Conservation (phyloP, 495 filamentous ascomycete genomes). For the Trichoderma virens region DNA sequence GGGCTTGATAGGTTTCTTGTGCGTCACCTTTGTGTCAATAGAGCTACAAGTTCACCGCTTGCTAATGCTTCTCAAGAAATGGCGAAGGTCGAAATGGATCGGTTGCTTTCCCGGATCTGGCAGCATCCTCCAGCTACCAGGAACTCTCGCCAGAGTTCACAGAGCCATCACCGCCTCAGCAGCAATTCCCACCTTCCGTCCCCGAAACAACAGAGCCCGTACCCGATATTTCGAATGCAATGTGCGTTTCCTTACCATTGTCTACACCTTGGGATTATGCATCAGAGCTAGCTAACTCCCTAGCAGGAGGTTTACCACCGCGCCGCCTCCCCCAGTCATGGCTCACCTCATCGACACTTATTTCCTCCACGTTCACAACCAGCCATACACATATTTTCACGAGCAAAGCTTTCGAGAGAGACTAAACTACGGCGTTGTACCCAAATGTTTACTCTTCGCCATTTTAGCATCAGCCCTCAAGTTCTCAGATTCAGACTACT, state of each 20-base stretch:
- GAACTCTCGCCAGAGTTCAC: not conserved
- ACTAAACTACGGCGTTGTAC: not conserved
- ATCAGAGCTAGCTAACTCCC: not conserved
- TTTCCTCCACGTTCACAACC: constrained; percentile 1
- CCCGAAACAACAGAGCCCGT: not conserved
- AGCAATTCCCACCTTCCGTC: not conserved
- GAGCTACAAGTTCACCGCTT: not conserved
- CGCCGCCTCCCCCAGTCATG: not conserved
- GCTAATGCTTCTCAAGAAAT: not conserved
- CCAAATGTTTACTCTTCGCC: not conserved
- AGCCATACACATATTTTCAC: not conserved
- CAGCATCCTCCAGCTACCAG: not conserved
- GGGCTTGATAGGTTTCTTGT: not conserved
- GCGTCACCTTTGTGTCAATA: not conserved
- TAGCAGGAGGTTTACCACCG: not conserved
- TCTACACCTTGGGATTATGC: not conserved
- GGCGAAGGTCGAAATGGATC: not conserved
- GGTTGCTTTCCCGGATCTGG: not conserved
- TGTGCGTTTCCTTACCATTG: not conserved
- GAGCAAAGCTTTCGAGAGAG: constrained; percentile 4
- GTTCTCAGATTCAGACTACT: not conserved
- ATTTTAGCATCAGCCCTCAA: not conserved
- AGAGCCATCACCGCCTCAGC: not conserved
- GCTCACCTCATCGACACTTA: constrained; percentile 1
- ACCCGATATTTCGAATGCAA: not conserved